Evolutionary conservation across 2,329 filamentous ascomycete genomes (phyloP).

Genomic region (Aspergillus calidoustus): DNA sequence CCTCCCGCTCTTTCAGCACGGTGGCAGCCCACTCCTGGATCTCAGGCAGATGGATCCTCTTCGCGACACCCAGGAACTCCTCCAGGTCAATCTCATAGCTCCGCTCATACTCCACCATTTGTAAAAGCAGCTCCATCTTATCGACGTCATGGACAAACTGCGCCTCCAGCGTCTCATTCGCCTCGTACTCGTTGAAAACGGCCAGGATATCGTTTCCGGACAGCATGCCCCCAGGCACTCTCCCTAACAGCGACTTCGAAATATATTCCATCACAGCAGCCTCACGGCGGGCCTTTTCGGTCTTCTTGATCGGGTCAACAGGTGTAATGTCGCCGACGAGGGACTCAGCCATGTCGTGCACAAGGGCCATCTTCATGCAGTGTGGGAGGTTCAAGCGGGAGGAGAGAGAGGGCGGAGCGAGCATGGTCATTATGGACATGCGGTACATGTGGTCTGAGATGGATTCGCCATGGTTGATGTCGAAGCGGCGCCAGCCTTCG

Average conservation of each 20-base stretch:
- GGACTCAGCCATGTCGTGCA: slow-evolving; percentile 97
- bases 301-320: slow-evolving; percentile 77
- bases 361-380: slow-evolving; percentile 92
- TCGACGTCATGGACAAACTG: slow-evolving; percentile 95
- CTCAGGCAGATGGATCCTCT: slow-evolving; percentile 74
- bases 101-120: slow-evolving; percentile 97
- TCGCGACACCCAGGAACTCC: slow-evolving; percentile 83
- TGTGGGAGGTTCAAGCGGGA: slow-evolving; percentile 74
- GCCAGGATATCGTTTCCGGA: slow-evolving; percentile 73
- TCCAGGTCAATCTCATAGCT: slow-evolving; percentile 72
- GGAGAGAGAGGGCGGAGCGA: slow-evolving; percentile 77
- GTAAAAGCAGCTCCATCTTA: slow-evolving; percentile 91
- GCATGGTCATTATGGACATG: slow-evolving; percentile 95
- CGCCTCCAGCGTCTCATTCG: slow-evolving; percentile 79
- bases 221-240: slow-evolving; percentile 69
- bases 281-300: slow-evolving; percentile 88
- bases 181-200: slow-evolving; percentile 96
- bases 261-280: slow-evolving; percentile 91
- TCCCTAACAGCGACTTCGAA: slow-evolving; percentile 71
- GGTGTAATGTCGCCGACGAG: slow-evolving; percentile 97
- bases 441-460: slow-evolving; percentile 99
- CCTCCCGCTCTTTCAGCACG: slow-evolving; percentile 74
- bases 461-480: slow-evolving; percentile 76
- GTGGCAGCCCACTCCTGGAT: slow-evolving; percentile 79
- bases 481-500: slow-evolving; percentile 92